These are phyloP conservation scores for Tillandsia fasciculata DNA, from an alignment of 176 grass and related monocot species.

Conservation along the genomic window DNA sequence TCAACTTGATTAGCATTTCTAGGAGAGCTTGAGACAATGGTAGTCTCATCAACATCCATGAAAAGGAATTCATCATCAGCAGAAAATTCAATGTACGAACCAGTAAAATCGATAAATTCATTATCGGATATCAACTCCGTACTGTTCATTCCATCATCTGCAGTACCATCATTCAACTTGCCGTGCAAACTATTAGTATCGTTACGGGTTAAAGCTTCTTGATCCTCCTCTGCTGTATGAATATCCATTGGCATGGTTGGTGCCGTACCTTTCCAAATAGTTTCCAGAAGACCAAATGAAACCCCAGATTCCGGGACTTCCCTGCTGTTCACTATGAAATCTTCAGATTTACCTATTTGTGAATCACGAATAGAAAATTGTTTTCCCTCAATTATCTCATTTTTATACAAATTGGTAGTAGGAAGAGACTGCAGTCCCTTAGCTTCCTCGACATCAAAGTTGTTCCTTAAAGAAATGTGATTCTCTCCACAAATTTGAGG, in stretches of 20 bases:
- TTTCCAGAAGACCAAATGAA: constrained; percentile 19
- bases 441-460: constrained; percentile 32
- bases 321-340: constrained; percentile 21
- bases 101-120: constrained; percentile 61
- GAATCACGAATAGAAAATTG: constrained; percentile 24
- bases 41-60: constrained; percentile 39
- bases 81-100: constrained; percentile 28
- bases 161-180: constrained; percentile 30
- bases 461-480: constrained; percentile 32
- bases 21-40: constrained; percentile 50
- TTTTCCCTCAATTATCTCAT: constrained; percentile 30
- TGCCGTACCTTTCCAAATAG: constrained; percentile 35
- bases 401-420: constrained; percentile 27
- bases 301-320: constrained; percentile 19
- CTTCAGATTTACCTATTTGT: constrained; percentile 21
- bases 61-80: constrained; percentile 46
- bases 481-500: constrained; percentile 24
- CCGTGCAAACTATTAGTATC: constrained; percentile 33
- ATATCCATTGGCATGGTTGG: constrained; percentile 19
- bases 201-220: constrained; percentile 14
- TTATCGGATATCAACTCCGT: constrained; percentile 25
- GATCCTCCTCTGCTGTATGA: constrained; percentile 12
- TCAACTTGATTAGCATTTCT: constrained; percentile 29
- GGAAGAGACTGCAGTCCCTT: constrained; percentile 34
- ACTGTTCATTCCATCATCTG: constrained; percentile 32